Evolutionary conservation across 495 filamentous ascomycete species (phyloP), one percentile per base, ranked within the genome.

Genomic region (Xylaria grammica): DNA sequence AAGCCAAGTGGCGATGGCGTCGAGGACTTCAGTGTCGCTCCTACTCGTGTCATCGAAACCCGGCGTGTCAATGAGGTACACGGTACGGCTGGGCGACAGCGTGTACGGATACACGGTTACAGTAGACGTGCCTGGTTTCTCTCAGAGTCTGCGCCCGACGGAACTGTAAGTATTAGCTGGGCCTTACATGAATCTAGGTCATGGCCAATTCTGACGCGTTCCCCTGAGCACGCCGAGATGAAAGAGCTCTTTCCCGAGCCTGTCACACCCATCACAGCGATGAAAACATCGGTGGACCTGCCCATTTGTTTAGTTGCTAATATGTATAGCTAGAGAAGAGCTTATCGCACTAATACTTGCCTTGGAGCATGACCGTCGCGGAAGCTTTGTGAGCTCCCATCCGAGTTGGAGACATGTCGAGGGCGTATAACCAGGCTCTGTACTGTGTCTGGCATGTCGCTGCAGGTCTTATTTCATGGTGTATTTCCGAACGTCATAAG

Each of bases 201-300:
- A 52, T 69, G 57, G 26, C 70, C 69, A 11, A 77, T 63, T 20
- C 24, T 44, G 19, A 71, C 67, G 2, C 65, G n/a, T 29, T 68
- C 44, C 0, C 57, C 70, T 2, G 75, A 69, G 29, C 70, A 62
- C 4, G 66, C 38, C 7, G 68, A 69, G 8, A 81, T 78, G 51
- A 81, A 78, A 2, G 76, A 69, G 51, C 75, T 79, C 58, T 82
- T 82, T 5, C 79, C 79, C 0, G 74, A 66, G 1, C 79, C 79
- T 10, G 79, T 79, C 9, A 77, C 60, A 4, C 81, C 79, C 79
- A 84, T 81, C 11, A 82, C 72, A 1, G 75, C 72, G 27, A 81
- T 80, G 59, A 69, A 34, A 0, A 68, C 44, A 45, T 72, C 67
- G 6, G 22, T 48, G 20, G 62, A 27, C 7, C 38, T 55, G 27